Percentiles rank a stretch among this genome's conserved stretches.
phyloP scores from a whole-genome alignment of 495 filamentous ascomycete species.

The Xylaria longipes region DNA sequence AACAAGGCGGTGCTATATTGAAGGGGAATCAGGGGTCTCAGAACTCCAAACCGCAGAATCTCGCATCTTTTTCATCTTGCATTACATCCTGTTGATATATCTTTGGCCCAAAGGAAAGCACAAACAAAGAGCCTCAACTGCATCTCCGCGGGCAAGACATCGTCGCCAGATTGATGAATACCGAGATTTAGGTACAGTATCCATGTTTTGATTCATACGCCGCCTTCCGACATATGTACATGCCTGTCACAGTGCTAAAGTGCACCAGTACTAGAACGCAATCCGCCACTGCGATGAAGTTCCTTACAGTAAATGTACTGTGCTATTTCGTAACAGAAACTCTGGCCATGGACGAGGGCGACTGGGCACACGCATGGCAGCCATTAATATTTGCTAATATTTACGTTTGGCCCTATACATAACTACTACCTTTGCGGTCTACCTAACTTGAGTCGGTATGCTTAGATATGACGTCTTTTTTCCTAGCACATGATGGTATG shows the following conservation, averaged over 20 bases:
- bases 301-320: background rate
- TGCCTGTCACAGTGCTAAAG: background rate
- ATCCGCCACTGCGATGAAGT: background rate
- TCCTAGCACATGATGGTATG: no score
- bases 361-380: background rate
- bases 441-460: background rate
- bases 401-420: slow-evolving; percentile 11
- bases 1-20: background rate
- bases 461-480: background rate
- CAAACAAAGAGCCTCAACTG: background rate
- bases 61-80: background rate
- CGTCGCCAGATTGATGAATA: background rate
- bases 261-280: background rate
- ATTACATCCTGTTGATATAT: slow-evolving; percentile 6
- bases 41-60: background rate
- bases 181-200: slow-evolving; percentile 6
- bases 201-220: background rate
- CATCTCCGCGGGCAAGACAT: slow-evolving; percentile 11
- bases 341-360: background rate
- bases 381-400: slow-evolving; percentile 22
- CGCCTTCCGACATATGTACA: background rate
- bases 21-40: background rate
- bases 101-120: background rate
- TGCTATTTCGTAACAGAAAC: slow-evolving; percentile 26
- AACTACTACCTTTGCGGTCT: background rate